Evolutionary conservation across 495 filamentous ascomycete genomes (phyloP).

Genomic region (Hypoxylon crocopeplum): DNA sequence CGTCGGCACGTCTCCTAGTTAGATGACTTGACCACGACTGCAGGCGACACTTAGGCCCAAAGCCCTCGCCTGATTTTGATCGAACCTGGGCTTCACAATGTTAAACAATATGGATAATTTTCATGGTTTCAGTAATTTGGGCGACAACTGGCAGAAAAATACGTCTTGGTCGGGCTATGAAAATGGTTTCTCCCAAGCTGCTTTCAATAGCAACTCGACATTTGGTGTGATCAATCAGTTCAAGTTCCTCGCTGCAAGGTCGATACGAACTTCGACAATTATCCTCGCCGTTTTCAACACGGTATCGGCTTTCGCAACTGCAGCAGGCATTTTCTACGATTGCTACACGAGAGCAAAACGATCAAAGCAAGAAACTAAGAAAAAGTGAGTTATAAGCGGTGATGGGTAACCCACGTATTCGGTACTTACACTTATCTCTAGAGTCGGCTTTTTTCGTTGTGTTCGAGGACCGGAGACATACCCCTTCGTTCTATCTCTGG

Average conservation of each 20-base stretch:
- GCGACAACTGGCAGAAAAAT: slow-evolving; percentile 49
- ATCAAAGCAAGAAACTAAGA: slow-evolving; percentile 19
- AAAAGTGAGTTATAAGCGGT: slow-evolving; percentile 20
- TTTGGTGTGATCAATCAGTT: slow-evolving; percentile 48
- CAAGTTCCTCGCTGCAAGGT: slow-evolving; percentile 52
- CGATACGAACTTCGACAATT: slow-evolving; percentile 56
- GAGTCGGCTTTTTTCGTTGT: slow-evolving; percentile 45
- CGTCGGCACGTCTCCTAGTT: slow-evolving; percentile 44
- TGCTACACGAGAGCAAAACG: slow-evolving; percentile 47
- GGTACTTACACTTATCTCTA: slow-evolving; percentile 14
- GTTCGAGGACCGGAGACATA: slow-evolving; percentile 49
- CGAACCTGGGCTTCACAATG: slow-evolving; percentile 45
- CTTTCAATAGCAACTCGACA: slow-evolving; percentile 41
- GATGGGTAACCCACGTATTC: background rate
- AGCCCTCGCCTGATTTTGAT: slow-evolving; percentile 52
- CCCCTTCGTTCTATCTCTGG: slow-evolving; percentile 54
- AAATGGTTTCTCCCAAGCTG: slow-evolving; percentile 45
- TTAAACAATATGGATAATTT: slow-evolving; percentile 32
- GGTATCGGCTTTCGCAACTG: slow-evolving; percentile 53
- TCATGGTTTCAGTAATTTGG: slow-evolving; percentile 38
- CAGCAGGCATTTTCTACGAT: slow-evolving; percentile 52
- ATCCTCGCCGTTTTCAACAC: slow-evolving; percentile 57
- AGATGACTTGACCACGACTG: slow-evolving; percentile 56
- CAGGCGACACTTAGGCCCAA: slow-evolving; percentile 50
- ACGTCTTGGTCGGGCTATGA: slow-evolving; percentile 40